A percentile compares a stretch with the other conserved stretches of the same genome.
These are phyloP conservation scores for Ricinus communis DNA, from an alignment of 345 rosid species.

Conservation along the genomic window DNA sequence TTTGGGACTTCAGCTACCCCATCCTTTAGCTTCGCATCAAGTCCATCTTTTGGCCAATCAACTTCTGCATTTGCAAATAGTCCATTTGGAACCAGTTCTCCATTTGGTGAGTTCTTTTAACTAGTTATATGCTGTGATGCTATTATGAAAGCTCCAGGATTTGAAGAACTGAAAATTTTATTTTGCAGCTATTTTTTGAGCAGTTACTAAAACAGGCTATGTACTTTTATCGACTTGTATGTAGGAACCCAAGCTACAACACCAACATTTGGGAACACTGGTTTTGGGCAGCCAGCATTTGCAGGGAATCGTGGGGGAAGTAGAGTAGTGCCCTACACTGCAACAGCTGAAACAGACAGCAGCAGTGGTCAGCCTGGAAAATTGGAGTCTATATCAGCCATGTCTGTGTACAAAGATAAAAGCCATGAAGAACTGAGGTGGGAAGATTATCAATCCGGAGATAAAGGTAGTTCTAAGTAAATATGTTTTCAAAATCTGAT, in stretches of 20 bases:
- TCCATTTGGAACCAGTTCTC: constrained; percentile 61
- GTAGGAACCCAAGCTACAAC: constrained; percentile 68
- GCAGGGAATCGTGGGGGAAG: constrained; percentile 82
- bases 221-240: constrained; percentile 5
- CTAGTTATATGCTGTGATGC: not conserved
- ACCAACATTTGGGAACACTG: constrained; percentile 60
- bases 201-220: not conserved
- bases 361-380: constrained; percentile 61
- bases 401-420: constrained; percentile 70
- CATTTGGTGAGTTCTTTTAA: constrained; percentile 53
- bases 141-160: not conserved
- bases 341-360: constrained; percentile 64
- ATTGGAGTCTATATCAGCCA: constrained; percentile 84
- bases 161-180: not conserved
- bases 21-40: constrained; percentile 51
- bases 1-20: constrained; percentile 35
- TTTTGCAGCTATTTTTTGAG: not conserved
- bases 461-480: constrained; percentile 59
- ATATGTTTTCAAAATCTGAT: not conserved
- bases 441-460: constrained; percentile 97
- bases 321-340: constrained; percentile 62
- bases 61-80: constrained; percentile 71
- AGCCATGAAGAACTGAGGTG: constrained; percentile 90
- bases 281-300: constrained; percentile 69
- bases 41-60: constrained; percentile 79